Base-by-base conservation (phyloP, 2,329 filamentous ascomycete species). In the Scopulariopsis brevicaulis region DNA sequence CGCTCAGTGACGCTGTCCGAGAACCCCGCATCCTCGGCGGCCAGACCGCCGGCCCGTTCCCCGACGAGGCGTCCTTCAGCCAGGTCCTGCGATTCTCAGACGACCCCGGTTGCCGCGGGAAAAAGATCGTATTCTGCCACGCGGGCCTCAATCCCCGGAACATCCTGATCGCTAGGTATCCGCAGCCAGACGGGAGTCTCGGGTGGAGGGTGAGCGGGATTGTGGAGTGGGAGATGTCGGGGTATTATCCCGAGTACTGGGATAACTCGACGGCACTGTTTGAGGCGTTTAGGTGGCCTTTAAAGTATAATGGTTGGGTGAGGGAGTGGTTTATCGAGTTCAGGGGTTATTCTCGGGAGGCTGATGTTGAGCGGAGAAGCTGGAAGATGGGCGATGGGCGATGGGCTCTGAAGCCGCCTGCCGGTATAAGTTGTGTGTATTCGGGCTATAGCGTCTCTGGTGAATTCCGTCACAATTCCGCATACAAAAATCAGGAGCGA, bases 181-280 rank as follows among this genome's bases (percentile, higher is more conserved):
- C 72, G 0, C 28, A 28, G 34, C 32, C 14, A 34, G 53, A 46
- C 14, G 35, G 53, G 37, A 40, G 4, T 3, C 14, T 15, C 53
- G 32, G 53, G 7, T 79, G 77, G 57, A 58, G 63, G 2, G 64
- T 86, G 8, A 71, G 64, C 0, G 84, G 83, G 1, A 59, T 86
- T 1, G 72, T 87, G 0, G 84, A 87, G 64, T 87, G 83, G 84
- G 80, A 62, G 24, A 64, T 67, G 53, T 62, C 68, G 14, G 68
- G 68, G 1, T 70, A 67, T 66, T 70, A 69, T 61, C 68, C 69
- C 5, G 62, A 60, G 24, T 69, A 70, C 55, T 70, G 68, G 67
- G 68, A 70, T 60, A 67, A 63, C 57, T 67, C 62, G 40, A 70
- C 69, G 61, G 54, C 65, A 37, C 40, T 64, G 2, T 55, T 55